Evolutionary conservation across 352 stramenopile species (phyloP).

Genomic region (Globisporangium lucens): DNA sequence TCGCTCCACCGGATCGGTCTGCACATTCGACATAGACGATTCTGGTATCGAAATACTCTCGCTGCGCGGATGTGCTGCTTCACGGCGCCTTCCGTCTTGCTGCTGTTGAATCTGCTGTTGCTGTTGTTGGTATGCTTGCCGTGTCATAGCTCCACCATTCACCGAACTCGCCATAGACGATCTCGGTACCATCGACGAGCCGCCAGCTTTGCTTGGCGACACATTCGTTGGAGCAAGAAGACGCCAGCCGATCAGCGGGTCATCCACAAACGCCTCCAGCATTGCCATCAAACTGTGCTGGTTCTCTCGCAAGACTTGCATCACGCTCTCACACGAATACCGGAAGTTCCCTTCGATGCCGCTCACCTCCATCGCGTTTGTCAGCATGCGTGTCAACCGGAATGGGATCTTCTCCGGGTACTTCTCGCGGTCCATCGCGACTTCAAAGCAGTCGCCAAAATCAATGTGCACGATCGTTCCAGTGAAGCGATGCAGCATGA

Average conservation of each 20-base stretch:
- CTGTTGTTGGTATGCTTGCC: conserved; percentile 15
- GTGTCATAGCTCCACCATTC: neutral
- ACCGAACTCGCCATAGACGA: conserved; percentile 25
- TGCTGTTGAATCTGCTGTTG: conserved; percentile 16
- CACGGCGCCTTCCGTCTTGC: neutral
- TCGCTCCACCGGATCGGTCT: conserved; percentile 24
- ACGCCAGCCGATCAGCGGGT: conserved; percentile 98
- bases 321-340: conserved; percentile 96
- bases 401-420: conserved; percentile 99
- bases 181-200: conserved; percentile 28
- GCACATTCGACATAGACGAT: conserved; percentile 22
- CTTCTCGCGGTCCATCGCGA: conserved; percentile 98
- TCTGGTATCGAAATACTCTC: conserved; percentile 63
- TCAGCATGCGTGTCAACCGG: conserved; percentile 98
- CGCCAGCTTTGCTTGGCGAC: conserved; percentile 34
- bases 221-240: conserved; percentile 78
- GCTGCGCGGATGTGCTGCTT: conserved; percentile 28
- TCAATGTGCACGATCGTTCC: conserved; percentile 97
- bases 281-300: conserved; percentile 98
- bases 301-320: conserved; percentile 97
- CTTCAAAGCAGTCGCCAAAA: conserved; percentile 97
- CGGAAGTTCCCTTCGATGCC: conserved; percentile 99
- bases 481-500: conserved; percentile 99
- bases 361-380: conserved; percentile 98
- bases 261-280: conserved; percentile 99